A percentile compares a stretch with the other conserved stretches of the same genome.
phyloP scores from a whole-genome alignment of 169 alveolate genomes.

The Plasmodium gallinaceum region DNA sequence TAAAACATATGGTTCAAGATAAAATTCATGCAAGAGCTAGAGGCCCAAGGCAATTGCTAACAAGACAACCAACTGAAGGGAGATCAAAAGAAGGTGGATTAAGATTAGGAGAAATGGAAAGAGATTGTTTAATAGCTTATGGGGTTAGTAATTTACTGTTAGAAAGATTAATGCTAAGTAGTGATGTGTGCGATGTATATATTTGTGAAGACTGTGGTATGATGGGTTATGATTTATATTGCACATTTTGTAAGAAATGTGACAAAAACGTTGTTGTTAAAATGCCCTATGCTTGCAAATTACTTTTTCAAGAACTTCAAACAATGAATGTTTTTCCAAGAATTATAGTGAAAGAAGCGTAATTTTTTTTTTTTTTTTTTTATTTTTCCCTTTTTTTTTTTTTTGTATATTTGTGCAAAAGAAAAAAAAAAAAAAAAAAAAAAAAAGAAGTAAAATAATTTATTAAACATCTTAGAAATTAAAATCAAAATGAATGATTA shows the following conservation, averaged over 20 bases:
- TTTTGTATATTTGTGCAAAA: neutral
- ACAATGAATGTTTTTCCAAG: constrained; percentile 93
- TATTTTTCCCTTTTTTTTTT: too few species aligned
- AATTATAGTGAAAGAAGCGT: constrained; percentile 77
- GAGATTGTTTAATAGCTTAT: constrained; percentile 99
- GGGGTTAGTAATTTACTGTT: constrained; percentile 97
- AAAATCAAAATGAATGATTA: too few species aligned
- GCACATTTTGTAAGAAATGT: constrained; percentile 94
- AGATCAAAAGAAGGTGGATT: constrained; percentile 99
- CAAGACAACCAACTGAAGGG: constrained; percentile 99
- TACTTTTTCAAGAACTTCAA: constrained; percentile 92
- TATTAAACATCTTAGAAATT: too few species aligned
- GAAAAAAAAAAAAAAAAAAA: neutral
- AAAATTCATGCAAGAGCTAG: constrained; percentile 99
- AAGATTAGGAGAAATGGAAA: constrained; percentile 99
- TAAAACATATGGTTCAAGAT: constrained; percentile 99
- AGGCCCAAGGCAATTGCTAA: constrained; percentile 98
- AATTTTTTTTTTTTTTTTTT: neutral
- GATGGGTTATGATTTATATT: constrained; percentile 94
- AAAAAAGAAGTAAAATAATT: neutral
- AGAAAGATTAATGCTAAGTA: constrained; percentile 97
- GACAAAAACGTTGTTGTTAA: constrained; percentile 83
- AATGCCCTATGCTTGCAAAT: constrained; percentile 96
- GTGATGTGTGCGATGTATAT: constrained; percentile 96
- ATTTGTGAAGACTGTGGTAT: constrained; percentile 97